phyloP scores from a whole-genome alignment of 2,329 filamentous ascomycete species.

The Grosmannia huntii region DNA sequence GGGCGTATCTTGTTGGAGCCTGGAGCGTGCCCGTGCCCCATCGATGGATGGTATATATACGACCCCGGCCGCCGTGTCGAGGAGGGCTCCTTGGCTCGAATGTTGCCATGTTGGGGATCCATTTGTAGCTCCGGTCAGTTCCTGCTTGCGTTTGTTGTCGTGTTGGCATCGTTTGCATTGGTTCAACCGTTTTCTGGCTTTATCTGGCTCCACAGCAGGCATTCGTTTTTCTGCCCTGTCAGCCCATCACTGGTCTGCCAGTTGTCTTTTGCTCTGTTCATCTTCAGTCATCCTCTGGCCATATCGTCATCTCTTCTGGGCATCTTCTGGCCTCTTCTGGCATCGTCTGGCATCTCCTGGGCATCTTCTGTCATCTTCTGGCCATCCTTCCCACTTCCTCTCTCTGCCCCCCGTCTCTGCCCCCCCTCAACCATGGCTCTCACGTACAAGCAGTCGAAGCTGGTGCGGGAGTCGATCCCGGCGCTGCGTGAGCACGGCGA shows the following conservation, averaged over 20 bases:
- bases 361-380: too few species aligned
- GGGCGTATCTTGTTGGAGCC: too few species aligned
- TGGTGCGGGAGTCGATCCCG: conserved; percentile 60
- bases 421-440: conserved; percentile 19
- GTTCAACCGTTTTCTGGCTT: not conserved
- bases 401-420: not conserved
- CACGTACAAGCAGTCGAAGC: conserved; percentile 42
- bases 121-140: not conserved
- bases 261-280: too few species aligned
- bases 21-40: not conserved
- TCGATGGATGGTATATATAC: not conserved
- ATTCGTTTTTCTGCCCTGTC: not conserved
- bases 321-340: too few species aligned
- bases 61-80: not conserved
- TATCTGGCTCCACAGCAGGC: too few species aligned
- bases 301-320: too few species aligned
- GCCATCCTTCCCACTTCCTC: too few species aligned
- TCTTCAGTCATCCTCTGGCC: too few species aligned
- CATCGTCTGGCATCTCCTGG: too few species aligned
- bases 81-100: not conserved
- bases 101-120: not conserved
- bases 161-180: not conserved
- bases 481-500: conserved; percentile 54
- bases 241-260: too few species aligned
- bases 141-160: not conserved